Base-by-base conservation (phyloP, 2,329 filamentous ascomycete species). In the Fusarium acutatum region DNA sequence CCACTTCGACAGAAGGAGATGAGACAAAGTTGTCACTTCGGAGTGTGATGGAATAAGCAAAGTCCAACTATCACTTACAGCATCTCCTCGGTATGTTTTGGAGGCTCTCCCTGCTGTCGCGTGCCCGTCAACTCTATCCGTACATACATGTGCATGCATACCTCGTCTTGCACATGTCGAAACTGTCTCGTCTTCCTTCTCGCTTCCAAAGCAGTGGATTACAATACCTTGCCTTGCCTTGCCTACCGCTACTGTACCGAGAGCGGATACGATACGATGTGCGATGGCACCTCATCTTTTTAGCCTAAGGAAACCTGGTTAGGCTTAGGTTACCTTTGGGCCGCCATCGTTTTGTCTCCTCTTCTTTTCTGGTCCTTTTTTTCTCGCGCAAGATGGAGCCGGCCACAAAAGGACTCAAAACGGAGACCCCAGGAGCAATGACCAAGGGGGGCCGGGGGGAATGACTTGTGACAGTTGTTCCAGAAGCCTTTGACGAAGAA, bases 401-500 rank as follows among this genome's bases (percentile, higher is more conserved):
- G 60, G 32, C 56, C 24, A 44, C 53, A 72, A 69, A 73, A 69
- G 64, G 61, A 56, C 65, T 59, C 69, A 50, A 61, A 43, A 46
- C 40, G 35, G 30, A 34, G 54, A 60, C 60, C 60, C 60, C 58
- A 62, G 50, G 63, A 62, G 60, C 64, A 71, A 64, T 56, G 71
- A 24, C 64, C 41, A 44, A 60, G 54, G 32, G 32, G 58, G 46
- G 12, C 35, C 66, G 53, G 30, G 44, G 64, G 53, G 49, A 13
- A 30, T 14, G 53, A 35, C 44, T 63, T 64, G 71, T 73, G 71
- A 71, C 72, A 75, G 61, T 63, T 65, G 67, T 74, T 74, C 72
- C 72, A 74, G 72, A 74, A 74, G 58, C 38, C 69, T 73, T 74
- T 69, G 56, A 60, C 26, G 60, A 73, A 73, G 44, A 62, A 66